phyloP scores from a whole-genome alignment of 164 flowering plant genomes.

The Akebia trifoliata region DNA sequence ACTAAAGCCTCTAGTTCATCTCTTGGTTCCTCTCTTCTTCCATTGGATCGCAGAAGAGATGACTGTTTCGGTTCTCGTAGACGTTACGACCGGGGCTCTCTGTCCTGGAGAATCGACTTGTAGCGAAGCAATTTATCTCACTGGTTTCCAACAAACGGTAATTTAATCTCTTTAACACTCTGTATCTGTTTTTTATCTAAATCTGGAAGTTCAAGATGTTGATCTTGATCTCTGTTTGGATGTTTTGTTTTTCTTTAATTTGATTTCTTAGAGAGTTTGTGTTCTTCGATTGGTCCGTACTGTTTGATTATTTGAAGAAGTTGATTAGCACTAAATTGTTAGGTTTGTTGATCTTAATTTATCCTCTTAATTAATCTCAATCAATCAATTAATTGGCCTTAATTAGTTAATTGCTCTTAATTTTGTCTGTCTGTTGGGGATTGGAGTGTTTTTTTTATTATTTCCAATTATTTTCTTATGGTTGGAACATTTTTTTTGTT shows the following conservation, averaged over 20 bases:
- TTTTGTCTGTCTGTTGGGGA: no score
- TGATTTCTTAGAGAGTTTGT: background rate
- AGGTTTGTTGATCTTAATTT: no score
- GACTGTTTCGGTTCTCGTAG: slow-evolving; percentile 85
- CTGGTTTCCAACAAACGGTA: slow-evolving; percentile 77
- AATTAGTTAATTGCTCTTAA: no score
- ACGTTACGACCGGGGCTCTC: slow-evolving; percentile 64
- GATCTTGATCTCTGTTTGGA: background rate
- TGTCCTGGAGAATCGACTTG: slow-evolving; percentile 62
- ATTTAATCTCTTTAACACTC: background rate
- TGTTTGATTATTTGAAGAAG: background rate
- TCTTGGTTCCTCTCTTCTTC: slow-evolving; percentile 57
- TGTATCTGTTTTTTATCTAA: background rate
- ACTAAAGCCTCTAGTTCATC: slow-evolving; percentile 48
- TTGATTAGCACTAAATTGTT: no score
- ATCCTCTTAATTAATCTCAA: no score
- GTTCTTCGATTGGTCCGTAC: background rate
- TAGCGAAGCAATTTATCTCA: slow-evolving; percentile 62
- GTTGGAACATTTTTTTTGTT: background rate
- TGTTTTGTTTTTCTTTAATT: background rate
- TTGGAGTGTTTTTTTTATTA: background rate
- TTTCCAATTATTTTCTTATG: background rate
- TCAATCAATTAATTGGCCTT: no score
- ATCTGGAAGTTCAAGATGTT: background rate
- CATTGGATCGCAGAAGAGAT: slow-evolving; percentile 88